Conservation (phyloP, 1,139 yeast genomes). For the Magnusiomyces sp. region DNA sequence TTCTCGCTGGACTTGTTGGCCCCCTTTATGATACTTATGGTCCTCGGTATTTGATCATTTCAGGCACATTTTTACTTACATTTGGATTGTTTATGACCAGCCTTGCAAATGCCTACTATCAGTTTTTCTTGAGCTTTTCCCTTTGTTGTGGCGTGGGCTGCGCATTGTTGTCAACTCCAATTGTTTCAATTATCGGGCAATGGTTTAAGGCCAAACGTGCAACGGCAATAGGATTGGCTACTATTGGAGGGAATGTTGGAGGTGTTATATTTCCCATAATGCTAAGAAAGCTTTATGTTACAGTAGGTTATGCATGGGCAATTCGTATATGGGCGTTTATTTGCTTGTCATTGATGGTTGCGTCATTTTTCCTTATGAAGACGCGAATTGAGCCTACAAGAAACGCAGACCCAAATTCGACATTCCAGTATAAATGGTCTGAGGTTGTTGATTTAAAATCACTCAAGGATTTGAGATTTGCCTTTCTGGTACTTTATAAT, state of each 20-base stretch:
- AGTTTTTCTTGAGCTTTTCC: constrained; percentile 52
- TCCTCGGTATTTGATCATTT: constrained; percentile 40
- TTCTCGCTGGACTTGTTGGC: constrained; percentile 52
- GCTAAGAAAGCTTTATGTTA: constrained; percentile 44
- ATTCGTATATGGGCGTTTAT: constrained; percentile 47
- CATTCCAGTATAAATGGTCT: constrained; percentile 2
- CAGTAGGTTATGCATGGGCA: constrained; percentile 53
- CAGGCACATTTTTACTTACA: constrained; percentile 40
- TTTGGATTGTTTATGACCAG: constrained; percentile 52
- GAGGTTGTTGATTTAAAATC: constrained; percentile 27
- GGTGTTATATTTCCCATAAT: constrained; percentile 55
- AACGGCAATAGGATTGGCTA: constrained; percentile 51
- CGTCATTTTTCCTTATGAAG: constrained; percentile 34
- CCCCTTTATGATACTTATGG: constrained; percentile 56
- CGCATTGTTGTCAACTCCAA: constrained; percentile 50
- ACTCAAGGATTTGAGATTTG: constrained; percentile 35
- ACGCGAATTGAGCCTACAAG: constrained; percentile 18
- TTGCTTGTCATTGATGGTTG: constrained; percentile 35
- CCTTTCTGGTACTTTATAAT: constrained; percentile 36
- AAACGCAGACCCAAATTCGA: background rate
- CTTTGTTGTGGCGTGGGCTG: constrained; percentile 49
- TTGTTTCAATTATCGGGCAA: constrained; percentile 53
- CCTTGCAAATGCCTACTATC: constrained; percentile 43
- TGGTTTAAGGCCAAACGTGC: constrained; percentile 56
- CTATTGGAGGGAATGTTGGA: constrained; percentile 64